Conservation (phyloP, 202 grass and related monocot species). For the Dendrocalamus latiflorus region DNA sequence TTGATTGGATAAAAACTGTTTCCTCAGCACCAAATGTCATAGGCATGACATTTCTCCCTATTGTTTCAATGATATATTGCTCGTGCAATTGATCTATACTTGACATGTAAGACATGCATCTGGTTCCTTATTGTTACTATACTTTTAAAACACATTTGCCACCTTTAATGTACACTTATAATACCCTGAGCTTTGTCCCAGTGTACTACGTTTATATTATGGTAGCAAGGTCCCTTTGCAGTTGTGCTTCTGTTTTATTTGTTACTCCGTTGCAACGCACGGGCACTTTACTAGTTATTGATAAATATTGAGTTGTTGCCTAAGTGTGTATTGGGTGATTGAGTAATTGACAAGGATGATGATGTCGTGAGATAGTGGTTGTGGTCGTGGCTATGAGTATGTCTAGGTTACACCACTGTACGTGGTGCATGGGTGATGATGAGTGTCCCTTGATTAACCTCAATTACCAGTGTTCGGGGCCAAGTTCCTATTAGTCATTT, state of each 20-base stretch:
- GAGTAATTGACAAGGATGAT: too few relatives aligned
- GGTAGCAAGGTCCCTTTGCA: background rate
- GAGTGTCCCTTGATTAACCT: too few relatives aligned
- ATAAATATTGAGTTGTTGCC: too few relatives aligned
- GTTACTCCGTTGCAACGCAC: too few relatives aligned
- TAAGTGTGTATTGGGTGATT: too few relatives aligned
- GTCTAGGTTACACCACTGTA: too few relatives aligned
- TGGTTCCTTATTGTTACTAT: constrained; percentile 3
- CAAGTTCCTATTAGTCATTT: too few relatives aligned
- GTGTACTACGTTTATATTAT: background rate
- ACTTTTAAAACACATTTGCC: background rate
- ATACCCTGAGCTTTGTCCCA: background rate
- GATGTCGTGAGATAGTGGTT: too few relatives aligned
- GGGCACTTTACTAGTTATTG: too few relatives aligned
- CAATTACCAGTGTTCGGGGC: too few relatives aligned
- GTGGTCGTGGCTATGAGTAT: too few relatives aligned
- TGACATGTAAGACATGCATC: constrained; percentile 67
- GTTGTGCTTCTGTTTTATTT: background rate
- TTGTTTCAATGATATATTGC: constrained; percentile 69
- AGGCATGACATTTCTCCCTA: constrained; percentile 86
- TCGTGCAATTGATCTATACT: constrained; percentile 84
- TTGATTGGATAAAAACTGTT: constrained; percentile 73
- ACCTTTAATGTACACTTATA: background rate
- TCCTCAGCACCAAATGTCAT: constrained; percentile 86
- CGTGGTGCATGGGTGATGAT: too few relatives aligned